Evolutionary conservation across 2,329 filamentous ascomycete species (phyloP).

Genomic region (Coniochaeta sp.): DNA sequence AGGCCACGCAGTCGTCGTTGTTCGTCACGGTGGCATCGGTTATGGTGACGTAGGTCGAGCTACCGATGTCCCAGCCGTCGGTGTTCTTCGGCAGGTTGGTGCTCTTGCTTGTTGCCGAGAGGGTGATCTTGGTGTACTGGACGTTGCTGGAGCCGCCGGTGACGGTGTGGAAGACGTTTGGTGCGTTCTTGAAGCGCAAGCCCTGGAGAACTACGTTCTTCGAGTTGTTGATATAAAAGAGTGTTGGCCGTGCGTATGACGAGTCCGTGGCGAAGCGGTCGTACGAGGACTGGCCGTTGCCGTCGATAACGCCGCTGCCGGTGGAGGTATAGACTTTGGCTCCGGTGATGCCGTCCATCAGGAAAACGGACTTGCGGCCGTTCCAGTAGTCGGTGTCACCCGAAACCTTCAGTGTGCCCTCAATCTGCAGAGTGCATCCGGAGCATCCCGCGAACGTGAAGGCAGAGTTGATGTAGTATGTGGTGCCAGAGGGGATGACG

Average conservation of each 20-base stretch:
- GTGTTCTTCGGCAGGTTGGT: conserved; percentile 31
- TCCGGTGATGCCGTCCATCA: conserved; percentile 26
- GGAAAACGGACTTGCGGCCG: conserved; percentile 30
- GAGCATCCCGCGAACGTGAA: conserved; percentile 33
- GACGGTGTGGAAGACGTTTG: conserved; percentile 35
- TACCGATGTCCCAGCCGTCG: conserved; percentile 34
- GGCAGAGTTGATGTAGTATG: conserved; percentile 34
- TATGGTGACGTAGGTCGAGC: conserved; percentile 28
- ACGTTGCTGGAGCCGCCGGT: conserved; percentile 28
- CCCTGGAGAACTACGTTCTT: conserved; percentile 28
- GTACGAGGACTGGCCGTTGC: conserved; percentile 35
- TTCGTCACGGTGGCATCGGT: conserved; percentile 28
- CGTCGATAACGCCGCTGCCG: conserved; percentile 30
- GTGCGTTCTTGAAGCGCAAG: conserved; percentile 32
- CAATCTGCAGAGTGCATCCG: conserved; percentile 37
- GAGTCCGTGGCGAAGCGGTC: conserved; percentile 31
- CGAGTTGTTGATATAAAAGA: conserved; percentile 30
- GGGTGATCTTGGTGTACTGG: conserved; percentile 25
- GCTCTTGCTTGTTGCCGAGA: conserved; percentile 31
- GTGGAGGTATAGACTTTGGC: conserved; percentile 28
- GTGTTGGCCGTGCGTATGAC: conserved; percentile 30
- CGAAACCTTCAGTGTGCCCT: conserved; percentile 33
- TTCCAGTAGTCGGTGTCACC: conserved; percentile 33
- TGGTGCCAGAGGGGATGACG: conserved; percentile 30
- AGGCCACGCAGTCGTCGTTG: conserved; percentile 37